These are phyloP conservation scores for Cercospora brassicicola DNA, from an alignment of 2,329 filamentous ascomycete genomes.

Conservation along the genomic window DNA sequence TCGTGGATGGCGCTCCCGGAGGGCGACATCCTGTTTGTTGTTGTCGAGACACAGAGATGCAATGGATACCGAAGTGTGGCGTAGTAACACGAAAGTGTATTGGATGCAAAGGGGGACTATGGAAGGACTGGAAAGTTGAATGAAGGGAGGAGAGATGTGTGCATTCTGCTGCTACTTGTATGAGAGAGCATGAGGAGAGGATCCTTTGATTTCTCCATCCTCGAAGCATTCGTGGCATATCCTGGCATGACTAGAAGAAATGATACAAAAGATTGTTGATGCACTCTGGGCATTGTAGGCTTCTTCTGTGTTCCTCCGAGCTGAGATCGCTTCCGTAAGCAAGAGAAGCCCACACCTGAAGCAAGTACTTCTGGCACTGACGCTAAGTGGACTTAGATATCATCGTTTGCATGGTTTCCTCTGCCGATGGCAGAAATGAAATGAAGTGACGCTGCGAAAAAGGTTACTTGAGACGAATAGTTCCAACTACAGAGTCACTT, in stretches of 20 bases:
- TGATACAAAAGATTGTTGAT: constrained; percentile 3
- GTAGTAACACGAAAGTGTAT: constrained; percentile 6
- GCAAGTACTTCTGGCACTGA: too few relatives aligned
- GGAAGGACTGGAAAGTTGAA: neutral
- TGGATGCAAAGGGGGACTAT: neutral
- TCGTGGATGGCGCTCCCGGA: constrained; percentile 8
- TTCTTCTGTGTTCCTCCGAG: too few relatives aligned
- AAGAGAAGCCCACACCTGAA: too few relatives aligned
- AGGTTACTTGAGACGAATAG: too few relatives aligned
- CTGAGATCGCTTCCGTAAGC: too few relatives aligned
- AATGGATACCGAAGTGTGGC: neutral
- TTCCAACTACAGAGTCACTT: too few relatives aligned
- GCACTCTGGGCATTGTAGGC: neutral
- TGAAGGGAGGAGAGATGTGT: neutral
- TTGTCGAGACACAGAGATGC: neutral
- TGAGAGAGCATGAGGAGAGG: neutral
- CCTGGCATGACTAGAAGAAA: neutral
- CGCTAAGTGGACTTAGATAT: too few relatives aligned
- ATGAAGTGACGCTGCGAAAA: too few relatives aligned
- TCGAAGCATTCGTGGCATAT: neutral
- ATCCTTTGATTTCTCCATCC: neutral
- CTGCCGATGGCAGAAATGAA: too few relatives aligned
- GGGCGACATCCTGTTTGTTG: constrained; percentile 2
- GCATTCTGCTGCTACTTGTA: neutral
- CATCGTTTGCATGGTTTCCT: too few relatives aligned